Evolutionary conservation across 805 yeast genomes (phyloP).

Genomic region (Ogataea methylovora): DNA sequence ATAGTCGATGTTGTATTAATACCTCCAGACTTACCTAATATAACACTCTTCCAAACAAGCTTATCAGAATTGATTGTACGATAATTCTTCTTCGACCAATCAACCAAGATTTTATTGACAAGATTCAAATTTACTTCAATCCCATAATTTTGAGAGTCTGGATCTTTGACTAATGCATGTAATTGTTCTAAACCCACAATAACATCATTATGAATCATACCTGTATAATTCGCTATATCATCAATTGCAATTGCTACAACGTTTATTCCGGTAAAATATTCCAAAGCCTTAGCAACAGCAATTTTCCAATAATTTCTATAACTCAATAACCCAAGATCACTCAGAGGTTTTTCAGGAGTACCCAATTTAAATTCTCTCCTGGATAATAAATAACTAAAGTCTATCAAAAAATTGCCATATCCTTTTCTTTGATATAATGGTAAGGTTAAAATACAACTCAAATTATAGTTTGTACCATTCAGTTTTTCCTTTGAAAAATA

Average conservation of each 20-base stretch:
- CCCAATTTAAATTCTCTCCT: constrained; percentile 73
- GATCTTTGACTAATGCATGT: constrained; percentile 46
- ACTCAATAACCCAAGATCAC: constrained; percentile 78
- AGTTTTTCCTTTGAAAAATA: constrained; percentile 87
- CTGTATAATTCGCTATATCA: constrained; percentile 61
- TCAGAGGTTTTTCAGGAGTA: constrained; percentile 92
- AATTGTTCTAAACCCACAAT: constrained; percentile 80
- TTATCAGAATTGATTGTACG: constrained; percentile 41
- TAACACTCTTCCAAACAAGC: constrained; percentile 73
- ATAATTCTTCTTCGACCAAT: constrained; percentile 51
- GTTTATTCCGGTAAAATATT: constrained; percentile 1
- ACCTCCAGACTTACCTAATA: constrained; percentile 84
- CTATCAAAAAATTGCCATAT: constrained; percentile 82
- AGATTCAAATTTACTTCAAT: constrained; percentile 40
- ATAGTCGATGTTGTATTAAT: constrained; percentile 53
- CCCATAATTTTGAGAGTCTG: constrained; percentile 38
- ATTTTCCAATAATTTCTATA: constrained; percentile 84
- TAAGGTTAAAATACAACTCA: constrained; percentile 84
- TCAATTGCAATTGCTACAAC: constrained; percentile 41
- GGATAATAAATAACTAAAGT: constrained; percentile 77
- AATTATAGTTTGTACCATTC: constrained; percentile 69
- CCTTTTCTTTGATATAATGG: constrained; percentile 87
- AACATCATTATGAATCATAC: constrained; percentile 83
- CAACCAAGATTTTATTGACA: constrained; percentile 33
- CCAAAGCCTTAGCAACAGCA: constrained; percentile 41